Conservation (phyloP, 495 filamentous ascomycete species). For the Tuber brumale region DNA sequence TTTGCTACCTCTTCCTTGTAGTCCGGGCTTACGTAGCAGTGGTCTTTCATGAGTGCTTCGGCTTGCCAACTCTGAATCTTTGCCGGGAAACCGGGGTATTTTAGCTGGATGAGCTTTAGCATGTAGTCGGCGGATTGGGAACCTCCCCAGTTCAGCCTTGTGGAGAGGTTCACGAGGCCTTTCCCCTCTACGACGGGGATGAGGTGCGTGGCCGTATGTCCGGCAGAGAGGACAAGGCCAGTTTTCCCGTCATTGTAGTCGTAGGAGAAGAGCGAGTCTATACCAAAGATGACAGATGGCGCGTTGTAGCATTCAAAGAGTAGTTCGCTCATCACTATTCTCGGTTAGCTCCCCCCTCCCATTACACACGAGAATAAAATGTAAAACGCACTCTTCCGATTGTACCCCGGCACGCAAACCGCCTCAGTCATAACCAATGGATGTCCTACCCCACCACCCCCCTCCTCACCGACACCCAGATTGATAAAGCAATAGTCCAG, state of each 20-base stretch:
- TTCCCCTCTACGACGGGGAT: conserved; percentile 85
- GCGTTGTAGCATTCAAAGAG: conserved; percentile 90
- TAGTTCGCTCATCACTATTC: conserved; percentile 86
- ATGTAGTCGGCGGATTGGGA: conserved; percentile 83
- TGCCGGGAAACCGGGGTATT: conserved; percentile 79
- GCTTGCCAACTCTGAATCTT: conserved; percentile 78
- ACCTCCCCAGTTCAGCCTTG: conserved; percentile 90
- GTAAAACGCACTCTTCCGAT: conserved; percentile 63
- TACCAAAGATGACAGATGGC: conserved; percentile 81
- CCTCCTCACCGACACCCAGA: conserved; percentile 70
- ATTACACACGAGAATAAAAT: background rate
- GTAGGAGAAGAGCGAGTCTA: conserved; percentile 94
- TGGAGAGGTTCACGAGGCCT: conserved; percentile 72
- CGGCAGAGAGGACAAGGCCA: conserved; percentile 83
- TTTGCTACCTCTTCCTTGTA: conserved; percentile 67
- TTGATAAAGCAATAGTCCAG: conserved; percentile 90
- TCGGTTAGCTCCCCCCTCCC: conserved; percentile 7
- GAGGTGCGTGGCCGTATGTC: conserved; percentile 88
- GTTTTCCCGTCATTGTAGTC: conserved; percentile 81
- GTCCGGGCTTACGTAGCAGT: conserved; percentile 80
- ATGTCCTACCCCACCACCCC: conserved; percentile 64
- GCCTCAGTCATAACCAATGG: conserved; percentile 95
- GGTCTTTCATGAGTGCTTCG: conserved; percentile 76
- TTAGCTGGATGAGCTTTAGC: conserved; percentile 79
- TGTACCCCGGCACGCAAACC: conserved; percentile 79